Evolutionary conservation across 148 eudicot species (phyloP), one percentile per base, ranked within the genome.

Genomic region (Rhododendron mucronatum): DNA sequence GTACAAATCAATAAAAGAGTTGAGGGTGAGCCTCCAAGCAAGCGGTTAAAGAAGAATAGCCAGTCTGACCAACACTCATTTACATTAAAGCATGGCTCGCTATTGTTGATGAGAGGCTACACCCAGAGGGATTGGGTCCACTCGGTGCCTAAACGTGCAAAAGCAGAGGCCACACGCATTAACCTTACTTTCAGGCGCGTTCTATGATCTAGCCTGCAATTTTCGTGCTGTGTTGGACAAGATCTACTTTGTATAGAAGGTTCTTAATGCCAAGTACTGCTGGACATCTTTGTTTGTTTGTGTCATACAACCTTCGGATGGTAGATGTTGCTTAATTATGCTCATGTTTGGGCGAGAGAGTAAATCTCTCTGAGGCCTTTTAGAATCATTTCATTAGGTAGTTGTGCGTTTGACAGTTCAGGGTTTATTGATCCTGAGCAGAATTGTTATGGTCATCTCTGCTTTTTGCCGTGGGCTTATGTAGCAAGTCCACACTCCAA

Each of bases 71-170:
- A 91, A 69, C 94, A 92, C 55, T 86, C 91, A 2, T 95, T 96
- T 84, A 86, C 83, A 3, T 86, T 95, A 78, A 95, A 95, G 88
- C 99, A 96, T 55, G 99, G 99, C 13, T 96, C 98, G 3, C 86
- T 96, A 78, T 89, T 96, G 85, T 90, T 96, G 75, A 96, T 96
- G 99, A 94, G 91, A 91, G 99, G 99, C 65, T 91, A 91, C 85
- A 94, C 97, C 33, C 99, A 96, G 86, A 87, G 97, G 85, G 99
- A 96, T 86, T 96, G 99, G 99, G 82, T 95, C 48, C 99, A 96
- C 86, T 96, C 98, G 0, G 95, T 95, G 81, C 99, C 99, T 30
- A 96, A 95, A 91, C 99, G 98, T 77, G 91, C 88, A 35, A 96
- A 95, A 92, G 92, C 93, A 2, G 96, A 91, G 61, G 85, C 94